These are phyloP conservation scores for Emergomyces orientalis DNA, from an alignment of 2,329 filamentous ascomycete genomes.

Conservation along the genomic window DNA sequence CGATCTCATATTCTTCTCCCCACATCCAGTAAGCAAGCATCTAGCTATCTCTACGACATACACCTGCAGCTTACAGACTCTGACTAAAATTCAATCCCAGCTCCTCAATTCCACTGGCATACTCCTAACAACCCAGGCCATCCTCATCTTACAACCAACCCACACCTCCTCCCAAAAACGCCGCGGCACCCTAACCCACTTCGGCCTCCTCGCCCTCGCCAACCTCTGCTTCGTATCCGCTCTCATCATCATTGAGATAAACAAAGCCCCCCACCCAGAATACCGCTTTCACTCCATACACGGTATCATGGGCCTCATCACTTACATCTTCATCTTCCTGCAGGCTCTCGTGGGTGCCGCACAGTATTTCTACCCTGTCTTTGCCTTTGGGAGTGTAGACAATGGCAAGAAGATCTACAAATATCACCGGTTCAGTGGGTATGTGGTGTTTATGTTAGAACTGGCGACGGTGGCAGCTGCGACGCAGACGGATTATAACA, in stretches of 20 bases:
- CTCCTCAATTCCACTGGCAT: conserved; percentile 55
- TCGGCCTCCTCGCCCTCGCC: conserved; percentile 54
- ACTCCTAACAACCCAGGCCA: conserved; percentile 66
- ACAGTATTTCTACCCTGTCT: conserved; percentile 62
- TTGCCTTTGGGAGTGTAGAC: conserved; percentile 66
- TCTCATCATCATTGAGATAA: conserved; percentile 49
- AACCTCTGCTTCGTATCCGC: conserved; percentile 32
- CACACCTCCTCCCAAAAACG: conserved; percentile 65
- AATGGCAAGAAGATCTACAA: conserved; percentile 80
- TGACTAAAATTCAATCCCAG: conserved; percentile 20
- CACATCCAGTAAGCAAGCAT: conserved; percentile 61
- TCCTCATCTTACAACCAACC: conserved; percentile 82
- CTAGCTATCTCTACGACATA: too few relatives aligned
- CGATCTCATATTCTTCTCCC: conserved; percentile 71
- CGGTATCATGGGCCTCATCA: conserved; percentile 69
- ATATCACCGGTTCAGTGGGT: conserved; percentile 73
- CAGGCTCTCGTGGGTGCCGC: conserved; percentile 75
- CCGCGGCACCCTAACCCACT: conserved; percentile 55
- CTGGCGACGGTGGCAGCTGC: conserved; percentile 66
- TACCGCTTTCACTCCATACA: conserved; percentile 63
- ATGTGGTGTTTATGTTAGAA: conserved; percentile 60
- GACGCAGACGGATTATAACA: conserved; percentile 65
- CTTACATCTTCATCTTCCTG: conserved; percentile 58
- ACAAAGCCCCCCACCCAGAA: conserved; percentile 62
- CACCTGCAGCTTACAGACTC: conserved; percentile 4